Evolutionary conservation across 2,329 filamentous ascomycete species (phyloP).

Genomic region (Colletotrichum liaoningense): DNA sequence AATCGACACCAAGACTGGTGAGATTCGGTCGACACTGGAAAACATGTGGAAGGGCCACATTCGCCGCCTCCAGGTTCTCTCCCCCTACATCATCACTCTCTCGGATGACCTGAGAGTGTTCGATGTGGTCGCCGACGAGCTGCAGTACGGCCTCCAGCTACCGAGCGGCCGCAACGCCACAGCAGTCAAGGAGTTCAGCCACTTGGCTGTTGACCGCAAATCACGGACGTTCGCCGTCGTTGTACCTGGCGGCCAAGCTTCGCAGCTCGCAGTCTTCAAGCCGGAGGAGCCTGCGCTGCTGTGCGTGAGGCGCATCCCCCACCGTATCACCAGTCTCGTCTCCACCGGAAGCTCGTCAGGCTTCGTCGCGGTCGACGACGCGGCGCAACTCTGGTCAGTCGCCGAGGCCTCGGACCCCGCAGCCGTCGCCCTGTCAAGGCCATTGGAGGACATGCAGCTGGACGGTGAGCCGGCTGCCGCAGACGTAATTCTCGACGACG

Average conservation of each 20-base stretch:
- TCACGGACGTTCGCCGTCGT: slow-evolving; percentile 76
- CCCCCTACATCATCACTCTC: slow-evolving; percentile 79
- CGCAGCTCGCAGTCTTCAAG: slow-evolving; percentile 75
- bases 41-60: slow-evolving; percentile 75
- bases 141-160: slow-evolving; percentile 74
- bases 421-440: slow-evolving; percentile 63
- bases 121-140: slow-evolving; percentile 83
- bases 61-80: slow-evolving; percentile 77
- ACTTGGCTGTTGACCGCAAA: slow-evolving; percentile 77
- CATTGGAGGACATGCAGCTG: slow-evolving; percentile 65
- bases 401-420: slow-evolving; percentile 69
- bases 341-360: slow-evolving; percentile 74
- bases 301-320: slow-evolving; percentile 66
- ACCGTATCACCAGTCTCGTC: slow-evolving; percentile 74
- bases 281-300: slow-evolving; percentile 69
- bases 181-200: slow-evolving; percentile 58
- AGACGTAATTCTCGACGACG: slow-evolving; percentile 42
- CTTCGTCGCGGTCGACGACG: slow-evolving; percentile 81
- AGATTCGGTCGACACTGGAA: slow-evolving; percentile 73
- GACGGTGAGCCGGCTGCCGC: slow-evolving; percentile 39
- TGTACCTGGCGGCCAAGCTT: slow-evolving; percentile 58
- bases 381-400: slow-evolving; percentile 76
- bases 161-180: slow-evolving; percentile 50
- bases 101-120: slow-evolving; percentile 82
- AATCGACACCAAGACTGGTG: slow-evolving; percentile 78